These are phyloP conservation scores for Russula abietina DNA, from an alignment of 768 basidiomycete species.

Conservation along the genomic window DNA sequence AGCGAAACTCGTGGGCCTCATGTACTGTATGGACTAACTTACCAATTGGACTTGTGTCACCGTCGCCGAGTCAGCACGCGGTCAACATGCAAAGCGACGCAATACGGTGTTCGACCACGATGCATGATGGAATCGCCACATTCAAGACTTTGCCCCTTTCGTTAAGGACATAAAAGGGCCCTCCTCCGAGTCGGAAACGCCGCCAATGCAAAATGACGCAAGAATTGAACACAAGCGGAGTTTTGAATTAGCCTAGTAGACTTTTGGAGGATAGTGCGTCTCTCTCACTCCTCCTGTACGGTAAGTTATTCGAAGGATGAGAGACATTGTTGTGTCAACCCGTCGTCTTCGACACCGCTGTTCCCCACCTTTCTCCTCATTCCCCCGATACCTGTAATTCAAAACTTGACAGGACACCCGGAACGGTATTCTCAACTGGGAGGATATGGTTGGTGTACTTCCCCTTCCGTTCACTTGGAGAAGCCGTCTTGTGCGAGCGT, in stretches of 20 bases:
- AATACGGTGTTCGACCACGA: too few relatives aligned
- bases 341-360: too few relatives aligned
- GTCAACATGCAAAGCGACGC: too few relatives aligned
- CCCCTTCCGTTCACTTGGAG: conserved; percentile 4
- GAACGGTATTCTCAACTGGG: neutral
- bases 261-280: neutral
- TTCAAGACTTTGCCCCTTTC: too few relatives aligned
- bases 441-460: conserved; percentile 3
- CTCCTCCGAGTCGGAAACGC: too few relatives aligned
- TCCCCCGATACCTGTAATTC: conserved; percentile 2
- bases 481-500: neutral
- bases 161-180: too few relatives aligned
- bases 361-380: neutral
- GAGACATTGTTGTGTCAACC: neutral
- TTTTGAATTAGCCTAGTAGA: neutral
- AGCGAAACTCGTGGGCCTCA: too few relatives aligned
- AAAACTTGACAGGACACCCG: neutral
- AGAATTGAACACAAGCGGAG: neutral
- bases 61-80: too few relatives aligned
- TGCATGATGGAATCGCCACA: too few relatives aligned
- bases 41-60: too few relatives aligned
- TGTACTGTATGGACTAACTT: too few relatives aligned
- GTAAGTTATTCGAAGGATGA: neutral
- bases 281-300: neutral
- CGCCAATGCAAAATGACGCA: too few relatives aligned